Base-by-base conservation (phyloP, 805 yeast species). In the Kuraishia capsulata region DNA sequence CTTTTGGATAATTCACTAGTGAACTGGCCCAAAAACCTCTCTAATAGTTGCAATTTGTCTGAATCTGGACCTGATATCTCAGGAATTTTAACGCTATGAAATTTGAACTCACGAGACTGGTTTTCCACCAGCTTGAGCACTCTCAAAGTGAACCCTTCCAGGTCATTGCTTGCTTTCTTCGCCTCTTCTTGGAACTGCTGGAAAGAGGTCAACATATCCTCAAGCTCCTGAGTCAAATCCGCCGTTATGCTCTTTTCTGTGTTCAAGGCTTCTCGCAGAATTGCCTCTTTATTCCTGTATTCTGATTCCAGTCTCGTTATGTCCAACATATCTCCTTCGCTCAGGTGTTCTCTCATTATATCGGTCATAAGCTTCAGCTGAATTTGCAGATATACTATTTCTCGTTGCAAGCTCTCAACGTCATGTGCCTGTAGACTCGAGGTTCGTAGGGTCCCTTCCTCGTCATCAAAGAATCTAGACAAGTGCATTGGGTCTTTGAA, bases 321-420 rank as follows among this genome's bases (percentile, higher is more conserved):
- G 18, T 21, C 21, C n/a, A 10, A 19, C 17, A 33, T 18, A 16
- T 20, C 18, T 5, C 21, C 26, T 11, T 23, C 26, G 26, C 20
- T 14, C 18, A 38, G 11, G 21, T 48, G 44, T 16, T 53, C 50
- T 19, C 52, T 29, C 29, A 59, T 40, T 20, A 61, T 44, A 33
- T 57, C 62, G 24, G 50, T 48, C 28, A 57, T 57, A 28, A 61
- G 38, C 33, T 51, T 47, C 20, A 61, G 36, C 39, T 61, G 64
- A 20, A 61, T 50, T 42, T 53, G 57, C 39, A 57, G 58, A 40
- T 60, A 55, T 1, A 56, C 58, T 14, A 59, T 44, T 28, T 59
- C 56, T 38, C 51, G 53, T 26, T 56, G 52, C 19, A 61, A 38
- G 4, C 39, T 43, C 23, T 49, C 56, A 5, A 56, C 41, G 20